These are phyloP conservation scores for Pichia sp. DNA, from an alignment of 1,139 yeast species.

Conservation along the genomic window DNA sequence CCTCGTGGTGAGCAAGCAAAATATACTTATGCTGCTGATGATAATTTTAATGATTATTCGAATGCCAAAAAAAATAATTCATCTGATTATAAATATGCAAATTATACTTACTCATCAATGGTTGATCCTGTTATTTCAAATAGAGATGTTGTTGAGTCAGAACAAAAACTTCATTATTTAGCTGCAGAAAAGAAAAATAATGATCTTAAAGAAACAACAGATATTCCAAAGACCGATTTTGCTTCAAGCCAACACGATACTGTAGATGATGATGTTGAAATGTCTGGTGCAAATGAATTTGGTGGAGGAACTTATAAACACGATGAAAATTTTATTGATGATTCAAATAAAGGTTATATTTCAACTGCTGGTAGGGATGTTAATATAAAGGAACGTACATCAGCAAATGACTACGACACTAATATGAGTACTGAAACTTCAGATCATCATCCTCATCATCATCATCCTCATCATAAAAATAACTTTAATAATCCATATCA, in stretches of 20 bases:
- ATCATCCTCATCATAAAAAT: too few species aligned
- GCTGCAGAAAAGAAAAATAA: not conserved
- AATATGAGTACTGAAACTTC: not conserved
- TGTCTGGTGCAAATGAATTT: too few species aligned
- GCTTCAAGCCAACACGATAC: too few species aligned
- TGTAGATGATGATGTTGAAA: too few species aligned
- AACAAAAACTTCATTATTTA: slow-evolving; percentile 6
- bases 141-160: slow-evolving; percentile 14
- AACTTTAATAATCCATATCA: too few species aligned
- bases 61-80: not conserved
- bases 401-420: too few species aligned
- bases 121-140: slow-evolving; percentile 22
- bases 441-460: too few species aligned
- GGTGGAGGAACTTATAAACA: too few species aligned
- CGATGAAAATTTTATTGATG: not conserved
- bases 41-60: not conserved
- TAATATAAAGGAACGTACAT: not conserved
- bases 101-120: slow-evolving; percentile 21
- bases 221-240: too few species aligned
- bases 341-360: not conserved
- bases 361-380: not conserved
- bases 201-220: not conserved
- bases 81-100: slow-evolving; percentile 9
- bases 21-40: not conserved
- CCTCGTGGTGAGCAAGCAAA: not conserved